phyloP scores from a whole-genome alignment of 2,329 filamentous ascomycete genomes.

The Fusarium sp. region DNA sequence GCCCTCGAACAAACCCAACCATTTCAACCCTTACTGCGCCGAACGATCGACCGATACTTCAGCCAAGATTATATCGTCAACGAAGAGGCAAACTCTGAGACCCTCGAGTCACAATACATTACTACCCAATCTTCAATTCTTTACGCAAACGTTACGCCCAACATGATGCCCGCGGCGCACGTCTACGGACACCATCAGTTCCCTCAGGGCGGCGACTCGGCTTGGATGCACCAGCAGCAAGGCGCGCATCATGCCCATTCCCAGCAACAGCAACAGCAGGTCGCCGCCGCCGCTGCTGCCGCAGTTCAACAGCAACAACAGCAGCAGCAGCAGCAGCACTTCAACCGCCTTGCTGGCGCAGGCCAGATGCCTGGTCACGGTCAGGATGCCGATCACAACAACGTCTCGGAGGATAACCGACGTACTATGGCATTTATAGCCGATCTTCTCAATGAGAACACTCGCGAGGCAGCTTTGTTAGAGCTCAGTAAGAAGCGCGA shows the following conservation, averaged over 20 bases:
- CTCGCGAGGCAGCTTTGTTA: slow-evolving; percentile 89
- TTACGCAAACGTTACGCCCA: slow-evolving; percentile 47
- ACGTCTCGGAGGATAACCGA: slow-evolving; percentile 88
- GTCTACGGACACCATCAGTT: slow-evolving; percentile 78
- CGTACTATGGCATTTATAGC: slow-evolving; percentile 94
- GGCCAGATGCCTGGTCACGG: slow-evolving; percentile 62
- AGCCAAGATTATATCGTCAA: slow-evolving; percentile 9
- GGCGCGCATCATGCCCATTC: slow-evolving; percentile 69
- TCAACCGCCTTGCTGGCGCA: slow-evolving; percentile 75
- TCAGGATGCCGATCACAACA: slow-evolving; percentile 71
- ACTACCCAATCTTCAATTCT: slow-evolving; percentile 5
- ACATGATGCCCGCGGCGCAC: slow-evolving; percentile 74
- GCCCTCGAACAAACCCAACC: slow-evolving; percentile 37
- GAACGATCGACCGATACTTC: slow-evolving; percentile 17
- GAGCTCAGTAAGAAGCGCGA: slow-evolving; percentile 99
- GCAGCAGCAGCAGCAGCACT: slow-evolving; percentile 70
- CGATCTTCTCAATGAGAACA: slow-evolving; percentile 87
- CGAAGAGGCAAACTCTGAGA: not conserved
- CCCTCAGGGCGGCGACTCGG: slow-evolving; percentile 68
- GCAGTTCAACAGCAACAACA: slow-evolving; percentile 63
- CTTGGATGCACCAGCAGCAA: slow-evolving; percentile 77
- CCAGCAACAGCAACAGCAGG: slow-evolving; percentile 65
- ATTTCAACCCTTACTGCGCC: slow-evolving; percentile 32
- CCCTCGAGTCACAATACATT: not conserved
- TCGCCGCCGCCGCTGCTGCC: slow-evolving; percentile 60